phyloP scores from a whole-genome alignment of 495 filamentous ascomycete species.

The Pseudoneurospora amorphoporcata region DNA sequence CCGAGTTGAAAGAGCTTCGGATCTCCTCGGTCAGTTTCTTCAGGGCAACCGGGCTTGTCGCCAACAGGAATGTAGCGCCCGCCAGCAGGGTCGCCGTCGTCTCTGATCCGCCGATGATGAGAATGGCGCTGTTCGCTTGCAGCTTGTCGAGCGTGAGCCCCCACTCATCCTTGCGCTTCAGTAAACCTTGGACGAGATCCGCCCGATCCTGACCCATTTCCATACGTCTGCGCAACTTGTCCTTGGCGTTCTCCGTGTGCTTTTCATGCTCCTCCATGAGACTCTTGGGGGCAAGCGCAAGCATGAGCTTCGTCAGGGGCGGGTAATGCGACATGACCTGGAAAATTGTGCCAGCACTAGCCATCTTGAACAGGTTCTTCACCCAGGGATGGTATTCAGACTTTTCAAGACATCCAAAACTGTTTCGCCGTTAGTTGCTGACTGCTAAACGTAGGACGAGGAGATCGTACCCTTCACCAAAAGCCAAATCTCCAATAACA shows the following conservation, averaged over 20 bases:
- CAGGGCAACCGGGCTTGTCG: constrained; percentile 34
- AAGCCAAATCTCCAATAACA: constrained; percentile 49
- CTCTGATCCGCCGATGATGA: constrained; percentile 48
- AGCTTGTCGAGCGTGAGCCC: constrained; percentile 31
- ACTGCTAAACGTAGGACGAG: not conserved
- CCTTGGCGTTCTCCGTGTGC: constrained; percentile 25
- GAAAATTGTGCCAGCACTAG: constrained; percentile 25
- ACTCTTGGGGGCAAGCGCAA: constrained; percentile 14
- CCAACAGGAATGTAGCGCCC: constrained; percentile 41
- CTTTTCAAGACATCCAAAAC: constrained; percentile 43
- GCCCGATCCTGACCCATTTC: constrained; percentile 26
- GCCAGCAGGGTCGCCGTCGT: constrained; percentile 50
- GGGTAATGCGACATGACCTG: constrained; percentile 22
- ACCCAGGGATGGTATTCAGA: constrained; percentile 46
- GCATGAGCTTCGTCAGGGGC: constrained; percentile 15
- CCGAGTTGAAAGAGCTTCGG: constrained; percentile 34
- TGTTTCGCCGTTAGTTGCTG: constrained; percentile 2
- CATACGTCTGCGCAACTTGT: constrained; percentile 34
- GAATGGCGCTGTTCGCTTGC: constrained; percentile 28
- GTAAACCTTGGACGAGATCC: constrained; percentile 40
- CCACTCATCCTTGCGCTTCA: constrained; percentile 37
- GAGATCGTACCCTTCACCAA: constrained; percentile 34
- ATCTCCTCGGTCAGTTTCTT: constrained; percentile 41
- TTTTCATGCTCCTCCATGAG: constrained; percentile 22
- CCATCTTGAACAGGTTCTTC: constrained; percentile 33